Evolutionary conservation across 805 yeast species (phyloP).

Genomic region (Starmerella sp.): DNA sequence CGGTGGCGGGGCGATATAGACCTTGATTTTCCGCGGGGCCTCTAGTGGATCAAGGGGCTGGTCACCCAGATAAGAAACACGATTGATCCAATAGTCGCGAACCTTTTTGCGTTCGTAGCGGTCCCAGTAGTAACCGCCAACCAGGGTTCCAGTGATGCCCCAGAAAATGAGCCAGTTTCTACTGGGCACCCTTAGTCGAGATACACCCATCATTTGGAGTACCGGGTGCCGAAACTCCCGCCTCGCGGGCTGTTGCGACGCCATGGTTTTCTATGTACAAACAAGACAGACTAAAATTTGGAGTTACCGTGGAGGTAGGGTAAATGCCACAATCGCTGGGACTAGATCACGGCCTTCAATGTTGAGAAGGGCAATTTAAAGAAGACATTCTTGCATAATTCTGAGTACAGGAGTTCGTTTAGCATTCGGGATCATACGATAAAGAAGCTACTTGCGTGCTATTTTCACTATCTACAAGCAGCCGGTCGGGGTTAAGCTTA

Average conservation of each 20-base stretch:
- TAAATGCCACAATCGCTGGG: neutral
- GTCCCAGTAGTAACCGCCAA: conserved; percentile 76
- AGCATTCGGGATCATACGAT: too few relatives aligned
- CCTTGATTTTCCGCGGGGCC: conserved; percentile 62
- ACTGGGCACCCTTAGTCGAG: conserved; percentile 66
- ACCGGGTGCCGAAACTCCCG: conserved; percentile 48
- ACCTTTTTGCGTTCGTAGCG: conserved; percentile 57
- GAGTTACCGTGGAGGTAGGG: neutral
- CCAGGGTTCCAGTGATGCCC: conserved; percentile 49
- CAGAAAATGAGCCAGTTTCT: conserved; percentile 91
- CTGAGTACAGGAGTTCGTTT: too few relatives aligned
- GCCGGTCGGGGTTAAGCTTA: too few relatives aligned
- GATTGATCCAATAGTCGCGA: conserved; percentile 51
- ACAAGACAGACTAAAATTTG: neutral
- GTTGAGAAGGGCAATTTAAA: too few relatives aligned
- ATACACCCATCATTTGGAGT: conserved; percentile 72
- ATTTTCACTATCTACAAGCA: too few relatives aligned
- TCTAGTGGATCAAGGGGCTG: conserved; percentile 37
- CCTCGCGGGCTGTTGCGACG: conserved; percentile 9
- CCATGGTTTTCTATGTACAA: neutral
- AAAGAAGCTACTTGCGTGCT: too few relatives aligned
- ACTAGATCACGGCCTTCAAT: neutral
- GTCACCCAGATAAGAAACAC: conserved; percentile 45
- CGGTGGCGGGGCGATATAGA: conserved; percentile 95
- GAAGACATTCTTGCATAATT: too few relatives aligned